Conservation (phyloP, 345 rosid genomes). For the Lepidium aucheri region DNA sequence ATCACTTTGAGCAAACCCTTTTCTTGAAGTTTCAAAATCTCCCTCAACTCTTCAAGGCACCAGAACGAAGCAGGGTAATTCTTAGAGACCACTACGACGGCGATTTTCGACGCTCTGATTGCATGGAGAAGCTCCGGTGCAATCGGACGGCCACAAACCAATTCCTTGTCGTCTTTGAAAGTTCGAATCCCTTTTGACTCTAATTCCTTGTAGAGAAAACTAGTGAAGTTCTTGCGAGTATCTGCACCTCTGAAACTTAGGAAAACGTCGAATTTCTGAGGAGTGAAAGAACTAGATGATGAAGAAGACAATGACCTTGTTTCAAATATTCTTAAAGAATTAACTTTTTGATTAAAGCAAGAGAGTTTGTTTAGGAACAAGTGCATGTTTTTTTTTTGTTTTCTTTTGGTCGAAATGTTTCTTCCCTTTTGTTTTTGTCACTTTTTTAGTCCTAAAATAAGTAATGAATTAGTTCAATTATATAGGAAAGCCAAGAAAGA, state of each 20-base stretch:
- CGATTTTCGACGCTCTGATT: slow-evolving; percentile 20
- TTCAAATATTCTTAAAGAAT: slow-evolving; percentile 6
- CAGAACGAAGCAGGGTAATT: slow-evolving; percentile 14
- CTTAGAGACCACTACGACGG: slow-evolving; percentile 25
- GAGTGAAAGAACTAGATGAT: slow-evolving; percentile 14
- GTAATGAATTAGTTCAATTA: too few species aligned
- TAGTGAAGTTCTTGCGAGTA: slow-evolving; percentile 24
- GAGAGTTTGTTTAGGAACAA: background rate
- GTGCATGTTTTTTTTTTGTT: background rate
- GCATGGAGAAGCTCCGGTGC: slow-evolving; percentile 25
- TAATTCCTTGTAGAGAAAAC: slow-evolving; percentile 19
- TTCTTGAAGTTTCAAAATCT: slow-evolving; percentile 7
- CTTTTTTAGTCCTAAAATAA: too few species aligned
- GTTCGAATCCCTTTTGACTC: slow-evolving; percentile 6
- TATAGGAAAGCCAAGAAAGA: too few species aligned
- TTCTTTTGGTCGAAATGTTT: background rate
- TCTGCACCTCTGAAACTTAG: slow-evolving; percentile 31
- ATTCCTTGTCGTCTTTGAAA: slow-evolving; percentile 22
- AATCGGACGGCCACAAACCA: slow-evolving; percentile 19
- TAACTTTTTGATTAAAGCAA: slow-evolving; percentile 8
- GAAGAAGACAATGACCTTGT: slow-evolving; percentile 13
- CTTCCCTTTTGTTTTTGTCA: too few species aligned
- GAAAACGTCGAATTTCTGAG: slow-evolving; percentile 20
- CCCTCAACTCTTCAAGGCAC: slow-evolving; percentile 24
- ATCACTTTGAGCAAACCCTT: slow-evolving; percentile 8